These are phyloP conservation scores for Leucosporidium creatinivorum DNA, from an alignment of 768 basidiomycete species.

Conservation along the genomic window DNA sequence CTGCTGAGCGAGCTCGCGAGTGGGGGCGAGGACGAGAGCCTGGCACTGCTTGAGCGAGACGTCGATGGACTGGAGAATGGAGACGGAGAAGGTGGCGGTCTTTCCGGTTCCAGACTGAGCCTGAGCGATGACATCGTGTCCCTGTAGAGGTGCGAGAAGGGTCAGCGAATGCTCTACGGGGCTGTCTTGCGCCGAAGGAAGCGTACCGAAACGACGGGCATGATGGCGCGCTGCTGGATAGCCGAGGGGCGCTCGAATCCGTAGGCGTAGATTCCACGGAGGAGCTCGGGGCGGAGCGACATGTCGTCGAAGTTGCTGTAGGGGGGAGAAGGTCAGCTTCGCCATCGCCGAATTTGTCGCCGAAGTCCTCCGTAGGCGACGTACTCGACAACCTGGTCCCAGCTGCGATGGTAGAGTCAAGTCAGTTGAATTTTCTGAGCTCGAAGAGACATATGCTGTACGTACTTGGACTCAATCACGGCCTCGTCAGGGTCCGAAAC, in stretches of 20 bases:
- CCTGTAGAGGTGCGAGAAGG: background rate
- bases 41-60: conserved; percentile 89
- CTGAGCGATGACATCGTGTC: conserved; percentile 80
- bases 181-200: conserved; percentile 43
- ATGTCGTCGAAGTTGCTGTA: conserved; percentile 52
- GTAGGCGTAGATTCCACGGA: conserved; percentile 97
- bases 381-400: conserved; percentile 35
- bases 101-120: conserved; percentile 99
- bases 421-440: background rate
- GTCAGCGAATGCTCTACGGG: background rate
- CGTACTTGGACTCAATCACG: conserved; percentile 35
- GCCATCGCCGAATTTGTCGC: background rate
- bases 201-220: conserved; percentile 94
- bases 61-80: conserved; percentile 96
- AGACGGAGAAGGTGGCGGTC: conserved; percentile 98
- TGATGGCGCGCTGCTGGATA: conserved; percentile 95
- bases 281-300: conserved; percentile 90
- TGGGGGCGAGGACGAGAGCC: conserved; percentile 91
- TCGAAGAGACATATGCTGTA: no score
- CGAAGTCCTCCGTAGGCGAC: background rate
- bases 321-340: background rate
- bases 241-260: conserved; percentile 97
- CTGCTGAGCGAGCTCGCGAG: conserved; percentile 98
- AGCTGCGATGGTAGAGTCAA: conserved; percentile 3
- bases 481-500: conserved; percentile 29